Percentiles rank a stretch among this genome's conserved stretches.
phyloP scores from a whole-genome alignment of 176 grass and related monocot species.

The Ensete glaucum region DNA sequence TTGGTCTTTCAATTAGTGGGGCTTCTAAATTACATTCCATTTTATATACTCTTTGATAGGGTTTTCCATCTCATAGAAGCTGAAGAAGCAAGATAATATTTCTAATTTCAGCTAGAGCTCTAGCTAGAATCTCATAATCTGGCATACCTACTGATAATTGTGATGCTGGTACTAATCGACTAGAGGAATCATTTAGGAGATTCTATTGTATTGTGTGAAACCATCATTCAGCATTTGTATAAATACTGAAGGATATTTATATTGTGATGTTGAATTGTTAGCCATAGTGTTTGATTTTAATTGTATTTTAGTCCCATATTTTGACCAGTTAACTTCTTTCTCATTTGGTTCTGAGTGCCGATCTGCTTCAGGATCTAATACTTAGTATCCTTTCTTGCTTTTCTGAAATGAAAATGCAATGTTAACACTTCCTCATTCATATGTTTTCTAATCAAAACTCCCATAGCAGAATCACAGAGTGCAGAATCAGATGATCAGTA shows the following conservation, averaged over 20 bases:
- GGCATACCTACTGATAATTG: no score
- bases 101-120: no score
- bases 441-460: background rate
- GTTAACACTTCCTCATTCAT: background rate
- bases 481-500: conserved; percentile 37
- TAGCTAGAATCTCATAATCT: no score
- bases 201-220: no score
- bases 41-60: no score
- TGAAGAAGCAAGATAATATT: no score
- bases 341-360: background rate
- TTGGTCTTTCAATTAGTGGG: no score
- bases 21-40: no score
- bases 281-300: background rate
- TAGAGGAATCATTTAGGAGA: no score
- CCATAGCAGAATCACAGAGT: conserved; percentile 30
- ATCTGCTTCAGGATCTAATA: background rate
- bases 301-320: background rate
- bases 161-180: no score
- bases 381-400: background rate
- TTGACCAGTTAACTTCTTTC: background rate
- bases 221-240: no score
- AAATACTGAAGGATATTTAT: background rate
- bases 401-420: background rate
- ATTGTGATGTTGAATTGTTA: background rate
- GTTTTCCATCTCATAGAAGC: no score